Percentiles rank a stretch among this genome's conserved stretches.
Evolutionary conservation across 1,139 yeast species (phyloP).

Genomic region (Suhomyces maxii): DNA sequence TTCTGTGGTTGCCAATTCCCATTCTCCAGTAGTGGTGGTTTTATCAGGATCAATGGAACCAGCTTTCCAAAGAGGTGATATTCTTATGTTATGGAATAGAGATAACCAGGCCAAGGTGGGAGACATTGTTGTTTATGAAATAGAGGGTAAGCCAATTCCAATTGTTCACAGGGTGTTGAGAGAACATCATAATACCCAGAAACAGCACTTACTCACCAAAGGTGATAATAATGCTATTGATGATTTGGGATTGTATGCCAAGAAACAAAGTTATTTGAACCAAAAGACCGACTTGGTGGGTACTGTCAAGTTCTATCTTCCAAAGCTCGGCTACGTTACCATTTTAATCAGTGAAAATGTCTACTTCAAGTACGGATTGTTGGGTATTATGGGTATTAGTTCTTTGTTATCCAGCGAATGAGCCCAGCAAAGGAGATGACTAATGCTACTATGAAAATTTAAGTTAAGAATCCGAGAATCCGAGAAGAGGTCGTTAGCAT

Average conservation of each 20-base stretch:
- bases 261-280: constrained; percentile 72
- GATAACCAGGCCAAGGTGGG: constrained; percentile 71
- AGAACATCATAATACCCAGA: constrained; percentile 60
- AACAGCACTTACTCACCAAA: constrained; percentile 82
- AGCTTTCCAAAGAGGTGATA: constrained; percentile 97
- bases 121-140: constrained; percentile 95
- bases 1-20: constrained; percentile 74
- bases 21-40: constrained; percentile 95
- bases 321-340: constrained; percentile 89
- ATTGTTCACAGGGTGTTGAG: constrained; percentile 93
- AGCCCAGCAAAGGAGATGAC: too few relatives aligned
- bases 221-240: constrained; percentile 96
- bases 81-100: constrained; percentile 87
- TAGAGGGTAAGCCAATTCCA: constrained; percentile 78
- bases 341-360: constrained; percentile 88
- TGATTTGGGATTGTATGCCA: constrained; percentile 82
- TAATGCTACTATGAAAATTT: too few relatives aligned
- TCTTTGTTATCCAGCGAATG: constrained; percentile 52
- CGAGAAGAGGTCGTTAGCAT: too few relatives aligned
- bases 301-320: constrained; percentile 86
- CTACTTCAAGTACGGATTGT: constrained; percentile 67
- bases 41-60: constrained; percentile 99
- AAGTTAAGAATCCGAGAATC: too few relatives aligned
- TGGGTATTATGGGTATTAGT: constrained; percentile 67
- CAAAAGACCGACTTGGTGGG: constrained; percentile 81